These are phyloP conservation scores for Botrytis fabae DNA, from an alignment of 2,329 filamentous ascomycete species.

Conservation along the genomic window DNA sequence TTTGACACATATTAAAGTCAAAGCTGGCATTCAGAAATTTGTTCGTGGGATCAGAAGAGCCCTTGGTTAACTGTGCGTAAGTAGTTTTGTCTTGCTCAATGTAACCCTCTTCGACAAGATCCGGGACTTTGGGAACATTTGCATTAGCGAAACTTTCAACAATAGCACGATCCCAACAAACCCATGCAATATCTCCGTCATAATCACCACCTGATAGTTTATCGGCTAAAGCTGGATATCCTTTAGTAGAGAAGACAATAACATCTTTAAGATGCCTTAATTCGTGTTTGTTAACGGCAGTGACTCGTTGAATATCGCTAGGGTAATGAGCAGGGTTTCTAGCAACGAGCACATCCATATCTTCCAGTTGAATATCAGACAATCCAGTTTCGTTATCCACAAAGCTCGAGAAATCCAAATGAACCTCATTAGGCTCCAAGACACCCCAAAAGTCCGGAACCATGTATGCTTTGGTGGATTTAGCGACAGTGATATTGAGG, in stretches of 20 bases:
- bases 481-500: constrained; percentile 60
- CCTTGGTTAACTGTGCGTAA: constrained; percentile 35
- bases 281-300: constrained; percentile 56
- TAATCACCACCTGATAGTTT: constrained; percentile 79
- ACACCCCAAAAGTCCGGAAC: constrained; percentile 64
- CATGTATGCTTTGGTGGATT: constrained; percentile 65
- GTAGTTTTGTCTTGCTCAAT: constrained; percentile 51
- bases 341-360: constrained; percentile 64
- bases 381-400: constrained; percentile 53
- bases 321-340: constrained; percentile 68
- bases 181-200: constrained; percentile 76
- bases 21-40: constrained; percentile 57
- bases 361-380: constrained; percentile 55
- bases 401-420: constrained; percentile 67
- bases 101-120: constrained; percentile 51
- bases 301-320: constrained; percentile 72
- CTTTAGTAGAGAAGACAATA: constrained; percentile 70
- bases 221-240: constrained; percentile 62
- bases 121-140: constrained; percentile 47
- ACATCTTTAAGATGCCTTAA: constrained; percentile 73
- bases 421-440: constrained; percentile 65
- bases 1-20: constrained; percentile 56
- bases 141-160: constrained; percentile 68
- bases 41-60: constrained; percentile 24
- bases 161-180: constrained; percentile 70